These are phyloP conservation scores for Fusarium incarnatum DNA, from an alignment of 2,329 filamentous ascomycete genomes.

Conservation along the genomic window DNA sequence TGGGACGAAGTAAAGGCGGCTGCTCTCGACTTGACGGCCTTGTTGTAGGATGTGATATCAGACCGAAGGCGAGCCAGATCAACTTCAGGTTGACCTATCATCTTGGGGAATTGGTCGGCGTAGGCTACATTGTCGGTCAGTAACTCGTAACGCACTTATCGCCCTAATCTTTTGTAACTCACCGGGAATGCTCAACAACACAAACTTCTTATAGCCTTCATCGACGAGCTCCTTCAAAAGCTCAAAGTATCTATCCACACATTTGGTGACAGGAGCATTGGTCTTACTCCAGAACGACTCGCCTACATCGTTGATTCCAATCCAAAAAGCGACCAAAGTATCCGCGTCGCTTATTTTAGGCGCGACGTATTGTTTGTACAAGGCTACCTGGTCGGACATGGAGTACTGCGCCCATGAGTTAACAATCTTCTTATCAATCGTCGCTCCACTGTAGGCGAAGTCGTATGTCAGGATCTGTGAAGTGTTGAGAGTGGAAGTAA, in stretches of 20 bases:
- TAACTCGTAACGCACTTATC: background rate
- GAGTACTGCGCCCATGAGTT: conserved; percentile 35
- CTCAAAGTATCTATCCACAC: conserved; percentile 33
- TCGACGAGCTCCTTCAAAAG: conserved; percentile 25
- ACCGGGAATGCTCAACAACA: conserved; percentile 28
- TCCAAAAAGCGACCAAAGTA: conserved; percentile 34
- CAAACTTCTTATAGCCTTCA: conserved; percentile 24
- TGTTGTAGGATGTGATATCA: conserved; percentile 28
- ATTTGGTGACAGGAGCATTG: conserved; percentile 22
- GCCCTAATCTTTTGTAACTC: fast-evolving
- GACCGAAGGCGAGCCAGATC: conserved; percentile 21
- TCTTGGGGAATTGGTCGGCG: conserved; percentile 29
- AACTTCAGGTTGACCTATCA: conserved; percentile 23
- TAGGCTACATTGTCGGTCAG: conserved; percentile 4
- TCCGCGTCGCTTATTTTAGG: background rate
- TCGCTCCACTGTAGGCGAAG: conserved; percentile 39
- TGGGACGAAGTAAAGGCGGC: conserved; percentile 21
- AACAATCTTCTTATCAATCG: conserved; percentile 37
- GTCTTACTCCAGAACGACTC: conserved; percentile 37
- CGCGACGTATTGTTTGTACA: conserved; percentile 35
- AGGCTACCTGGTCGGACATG: conserved; percentile 31
- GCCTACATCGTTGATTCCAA: conserved; percentile 40
- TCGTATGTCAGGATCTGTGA: conserved; percentile 36
- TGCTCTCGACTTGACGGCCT: conserved; percentile 15
- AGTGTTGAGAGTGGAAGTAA: conserved; percentile 28